Percentiles rank a stretch among this genome's conserved stretches.
Conservation (phyloP, 169 alveolate genomes). For the Plasmodium fragile region DNA sequence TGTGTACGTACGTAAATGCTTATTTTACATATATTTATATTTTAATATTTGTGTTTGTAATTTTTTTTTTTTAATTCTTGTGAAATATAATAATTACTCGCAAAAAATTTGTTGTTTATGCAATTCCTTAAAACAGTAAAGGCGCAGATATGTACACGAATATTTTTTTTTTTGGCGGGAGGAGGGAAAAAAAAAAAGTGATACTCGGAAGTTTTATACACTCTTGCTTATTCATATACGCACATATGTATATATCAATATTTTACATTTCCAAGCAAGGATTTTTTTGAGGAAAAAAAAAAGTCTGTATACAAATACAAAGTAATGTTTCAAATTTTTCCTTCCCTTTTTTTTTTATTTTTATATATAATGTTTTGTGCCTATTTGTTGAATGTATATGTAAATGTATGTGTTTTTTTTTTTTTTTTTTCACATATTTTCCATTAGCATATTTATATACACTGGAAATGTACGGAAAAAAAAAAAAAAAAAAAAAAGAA, state of each 20-base stretch:
- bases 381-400: constrained; percentile 1
- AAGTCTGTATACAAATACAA: constrained; percentile 24
- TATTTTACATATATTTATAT: not conserved
- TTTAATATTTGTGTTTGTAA: not conserved
- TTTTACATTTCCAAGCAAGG: constrained; percentile 26
- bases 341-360: constrained; percentile 12
- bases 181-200: not conserved
- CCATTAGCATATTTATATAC: constrained; percentile 11
- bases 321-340: constrained; percentile 5
- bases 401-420: constrained; percentile 15
- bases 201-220: not conserved
- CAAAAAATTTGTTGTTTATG: not conserved
- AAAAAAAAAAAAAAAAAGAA: not conserved
- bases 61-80: not conserved
- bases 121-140: not conserved
- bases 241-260: not conserved
- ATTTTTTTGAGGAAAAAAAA: constrained; percentile 38
- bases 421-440: constrained; percentile 20
- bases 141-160: not conserved
- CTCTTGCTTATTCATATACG: not conserved
- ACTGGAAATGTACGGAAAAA: constrained; percentile 6
- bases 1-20: constrained; percentile 18
- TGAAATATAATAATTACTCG: constrained; percentile 3
- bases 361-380: not conserved
- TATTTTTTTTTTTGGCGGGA: not conserved